Evolutionary conservation across 768 basidiomycete species (phyloP).

Genomic region (Suillus brevipes): DNA sequence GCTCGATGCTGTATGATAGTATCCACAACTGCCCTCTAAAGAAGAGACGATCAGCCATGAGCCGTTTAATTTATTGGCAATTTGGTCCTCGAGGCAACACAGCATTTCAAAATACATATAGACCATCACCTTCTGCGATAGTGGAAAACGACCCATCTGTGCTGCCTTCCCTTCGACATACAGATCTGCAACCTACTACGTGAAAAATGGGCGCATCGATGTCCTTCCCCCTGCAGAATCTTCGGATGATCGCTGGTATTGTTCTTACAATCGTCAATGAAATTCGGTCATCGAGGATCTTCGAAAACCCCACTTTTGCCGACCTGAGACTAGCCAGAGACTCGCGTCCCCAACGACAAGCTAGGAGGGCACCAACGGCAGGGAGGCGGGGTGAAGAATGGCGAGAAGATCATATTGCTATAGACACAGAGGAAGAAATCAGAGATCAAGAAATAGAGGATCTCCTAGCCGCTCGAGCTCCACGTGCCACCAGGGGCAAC

Average conservation of each 20-base stretch:
- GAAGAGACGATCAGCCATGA: conserved; percentile 8
- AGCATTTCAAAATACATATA: background rate
- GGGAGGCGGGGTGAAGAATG: background rate
- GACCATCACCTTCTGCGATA: background rate
- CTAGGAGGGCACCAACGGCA: too few relatives aligned
- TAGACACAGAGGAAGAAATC: background rate
- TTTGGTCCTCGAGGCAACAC: background rate
- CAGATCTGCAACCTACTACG: background rate
- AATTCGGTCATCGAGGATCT: background rate
- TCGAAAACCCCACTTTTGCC: conserved; percentile 1
- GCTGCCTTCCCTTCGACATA: background rate
- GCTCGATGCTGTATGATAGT: background rate
- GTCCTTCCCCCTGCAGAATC: background rate
- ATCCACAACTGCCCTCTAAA: conserved; percentile 1
- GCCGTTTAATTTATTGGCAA: background rate
- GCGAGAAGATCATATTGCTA: background rate
- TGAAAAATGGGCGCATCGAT: conserved; percentile 1
- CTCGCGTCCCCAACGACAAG: background rate
- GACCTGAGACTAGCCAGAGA: background rate
- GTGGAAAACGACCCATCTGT: background rate
- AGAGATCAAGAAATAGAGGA: background rate
- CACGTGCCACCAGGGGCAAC: background rate
- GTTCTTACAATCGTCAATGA: background rate
- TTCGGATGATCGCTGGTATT: background rate
- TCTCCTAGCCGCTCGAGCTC: background rate